Evolutionary conservation across 345 rosid species (phyloP), one percentile per base, ranked within the genome.

Genomic region (Aegle marmelos): DNA sequence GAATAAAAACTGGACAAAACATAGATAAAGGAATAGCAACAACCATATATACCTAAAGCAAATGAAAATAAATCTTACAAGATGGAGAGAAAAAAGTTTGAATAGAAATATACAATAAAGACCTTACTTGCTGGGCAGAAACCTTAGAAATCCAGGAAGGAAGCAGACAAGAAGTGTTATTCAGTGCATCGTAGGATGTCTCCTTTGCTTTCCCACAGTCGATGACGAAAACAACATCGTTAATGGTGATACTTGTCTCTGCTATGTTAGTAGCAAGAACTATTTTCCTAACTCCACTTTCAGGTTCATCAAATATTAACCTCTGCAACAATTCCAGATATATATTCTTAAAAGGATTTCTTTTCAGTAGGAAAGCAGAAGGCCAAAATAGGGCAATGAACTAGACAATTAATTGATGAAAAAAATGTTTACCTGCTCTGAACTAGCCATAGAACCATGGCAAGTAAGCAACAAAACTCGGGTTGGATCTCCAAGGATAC

Each of bases 131-230:
- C 80, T 87, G 94, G 45, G 94, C 95, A 86, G 98, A 93, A 86
- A 86, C 97, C 86, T 90, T 91, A 59, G 98, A 91, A 80, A 95
- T 92, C 98, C 98, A 95, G 45, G 95, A 87, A 71, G 98, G 95
- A 78, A 93, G 97, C 87, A 95, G 85, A 86, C 98, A 95, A 54
- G 98, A 97, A 57, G 98, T 91, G 76, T 95, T 95, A 77, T 95
- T 95, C 65, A 95, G 85, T 74, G 98, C 98, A 88, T 95, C 98
- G 70, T 93, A 95, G 9, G 98, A 93, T 30, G 95, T 89, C 92
- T 91, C 98, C 81, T 95, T 95, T 72, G 98, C 98, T 85, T 95
- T 93, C 76, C 98, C 98, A 84, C 97, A 95, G 82, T 95, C 98
- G 28, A 95, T 82, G 83, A 95, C 98, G 73, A 90, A 95, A 74